Evolutionary conservation across 164 flowering plant genomes (phyloP).

Genomic region (Macadamia integrifolia): DNA sequence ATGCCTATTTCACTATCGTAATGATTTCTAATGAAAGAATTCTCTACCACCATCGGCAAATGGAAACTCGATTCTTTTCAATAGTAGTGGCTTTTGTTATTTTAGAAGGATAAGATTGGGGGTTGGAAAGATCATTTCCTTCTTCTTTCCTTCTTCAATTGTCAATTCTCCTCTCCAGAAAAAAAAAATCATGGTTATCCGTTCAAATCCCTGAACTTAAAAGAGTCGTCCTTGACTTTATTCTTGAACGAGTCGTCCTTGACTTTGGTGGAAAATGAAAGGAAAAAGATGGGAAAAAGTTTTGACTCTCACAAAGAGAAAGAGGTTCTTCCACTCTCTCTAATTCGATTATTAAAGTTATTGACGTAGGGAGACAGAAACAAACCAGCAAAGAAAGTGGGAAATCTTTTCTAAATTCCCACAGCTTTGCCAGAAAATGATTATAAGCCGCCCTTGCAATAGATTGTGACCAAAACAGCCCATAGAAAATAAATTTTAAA

Average conservation of each 20-base stretch:
- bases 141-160: no score
- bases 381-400: background rate
- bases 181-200: background rate
- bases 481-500: no score
- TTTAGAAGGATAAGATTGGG: no score
- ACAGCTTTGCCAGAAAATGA: background rate
- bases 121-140: no score
- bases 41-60: no score
- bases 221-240: slow-evolving; percentile 2
- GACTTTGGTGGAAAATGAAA: slow-evolving; percentile 14
- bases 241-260: background rate
- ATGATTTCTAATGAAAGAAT: no score
- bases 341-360: slow-evolving; percentile 2
- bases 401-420: background rate
- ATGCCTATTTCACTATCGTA: no score
- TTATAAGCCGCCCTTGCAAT: slow-evolving; percentile 8
- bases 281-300: slow-evolving; percentile 4
- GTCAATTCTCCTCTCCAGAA: background rate
- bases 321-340: background rate
- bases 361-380: slow-evolving; percentile 4
- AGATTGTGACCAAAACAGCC: slow-evolving; percentile 7
- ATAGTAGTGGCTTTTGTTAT: no score
- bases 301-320: slow-evolving; percentile 8
- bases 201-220: slow-evolving; percentile 1
- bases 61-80: no score